phyloP scores from a whole-genome alignment of 2,329 filamentous ascomycete genomes.

The Aureobasidium sp. region DNA sequence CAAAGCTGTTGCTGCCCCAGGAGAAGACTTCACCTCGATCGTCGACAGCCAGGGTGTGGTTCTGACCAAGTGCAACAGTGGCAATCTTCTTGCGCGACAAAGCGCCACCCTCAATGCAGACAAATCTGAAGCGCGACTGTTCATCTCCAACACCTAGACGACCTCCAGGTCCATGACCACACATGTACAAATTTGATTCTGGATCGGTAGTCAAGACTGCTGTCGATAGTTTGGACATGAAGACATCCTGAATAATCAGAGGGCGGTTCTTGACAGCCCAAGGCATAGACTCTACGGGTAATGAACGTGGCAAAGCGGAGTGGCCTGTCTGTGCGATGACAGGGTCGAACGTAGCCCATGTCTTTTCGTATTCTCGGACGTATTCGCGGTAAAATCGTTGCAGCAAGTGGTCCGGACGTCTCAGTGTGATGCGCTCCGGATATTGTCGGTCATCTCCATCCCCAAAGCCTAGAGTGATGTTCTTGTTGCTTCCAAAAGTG shows the following conservation, averaged over 20 bases:
- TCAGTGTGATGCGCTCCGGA: conserved; percentile 71
- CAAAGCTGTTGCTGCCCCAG: conserved; percentile 83
- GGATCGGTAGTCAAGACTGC: conserved; percentile 81
- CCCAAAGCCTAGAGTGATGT: conserved; percentile 84
- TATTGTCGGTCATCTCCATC: conserved; percentile 92
- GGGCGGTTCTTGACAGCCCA: conserved; percentile 62
- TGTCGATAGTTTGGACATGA: conserved; percentile 85
- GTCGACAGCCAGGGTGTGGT: conserved; percentile 79
- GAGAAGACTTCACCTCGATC: conserved; percentile 86
- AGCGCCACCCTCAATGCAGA: conserved; percentile 66
- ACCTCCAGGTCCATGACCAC: conserved; percentile 83
- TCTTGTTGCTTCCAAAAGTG: conserved; percentile 94
- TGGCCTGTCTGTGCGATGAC: conserved; percentile 16
- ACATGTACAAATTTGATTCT: conserved; percentile 84
- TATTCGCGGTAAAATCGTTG: conserved; percentile 64
- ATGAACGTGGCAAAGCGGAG: conserved; percentile 14
- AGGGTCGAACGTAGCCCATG: conserved; percentile 30
- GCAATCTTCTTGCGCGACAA: conserved; percentile 65
- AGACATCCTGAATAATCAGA: conserved; percentile 68
- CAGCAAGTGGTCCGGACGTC: conserved; percentile 68
- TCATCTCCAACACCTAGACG: conserved; percentile 85
- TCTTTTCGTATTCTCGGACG: conserved; percentile 34
- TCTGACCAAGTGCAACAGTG: conserved; percentile 78
- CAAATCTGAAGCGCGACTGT: conserved; percentile 77
- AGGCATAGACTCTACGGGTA: conserved; percentile 52